Base-by-base conservation (phyloP, 495 filamentous ascomycete species). In the Thozetella sp. region DNA sequence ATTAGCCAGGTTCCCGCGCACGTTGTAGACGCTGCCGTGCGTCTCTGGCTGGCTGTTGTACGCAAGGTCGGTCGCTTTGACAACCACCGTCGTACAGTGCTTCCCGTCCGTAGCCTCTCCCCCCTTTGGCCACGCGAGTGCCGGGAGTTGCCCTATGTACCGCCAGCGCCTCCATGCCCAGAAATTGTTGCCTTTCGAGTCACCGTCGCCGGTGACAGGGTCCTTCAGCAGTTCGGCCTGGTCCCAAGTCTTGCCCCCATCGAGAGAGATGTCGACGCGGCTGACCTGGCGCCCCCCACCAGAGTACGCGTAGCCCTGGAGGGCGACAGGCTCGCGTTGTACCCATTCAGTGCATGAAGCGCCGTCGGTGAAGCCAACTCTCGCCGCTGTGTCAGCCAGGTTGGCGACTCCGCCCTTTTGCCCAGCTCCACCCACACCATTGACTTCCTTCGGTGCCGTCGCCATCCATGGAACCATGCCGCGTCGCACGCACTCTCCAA, bases 251-350 rank as follows among this genome's bases (percentile, higher is more conserved):
- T 69, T 63, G 0, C 84, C 84, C 27, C 77, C 78, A 66, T 87
- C 82, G 22, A 84, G 68, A 58, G 78, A 83, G 34, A 86, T 69
- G 54, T 87, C 84, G 25, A 87, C 83, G 24, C 82, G 75, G 24
- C 77, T 64, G 52, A 86, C 77, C 59, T 77, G 76, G 26, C 81
- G 72, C 15, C 83, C 83, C n/a, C 83, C 82, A 37, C 85, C 85
- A 3, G 82, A 83, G 63, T 86, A 87, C 6, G 85, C 85, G 59
- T 84, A 86, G 1, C 84, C 85, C 61, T 80, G 71, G 2, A 87
- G 52, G 22, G 76, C 69, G 48, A 82, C 63, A 22, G 63, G 76
- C 58, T 60, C 66, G 13, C 45, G 12, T 53, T 24, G 13, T 50
- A 22, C 22, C 6, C 10, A n/a, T 52, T 19, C 15, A 2, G 54